Evolutionary conservation across 2,329 filamentous ascomycete genomes (phyloP).

Genomic region (Colletotrichum echinochloae): DNA sequence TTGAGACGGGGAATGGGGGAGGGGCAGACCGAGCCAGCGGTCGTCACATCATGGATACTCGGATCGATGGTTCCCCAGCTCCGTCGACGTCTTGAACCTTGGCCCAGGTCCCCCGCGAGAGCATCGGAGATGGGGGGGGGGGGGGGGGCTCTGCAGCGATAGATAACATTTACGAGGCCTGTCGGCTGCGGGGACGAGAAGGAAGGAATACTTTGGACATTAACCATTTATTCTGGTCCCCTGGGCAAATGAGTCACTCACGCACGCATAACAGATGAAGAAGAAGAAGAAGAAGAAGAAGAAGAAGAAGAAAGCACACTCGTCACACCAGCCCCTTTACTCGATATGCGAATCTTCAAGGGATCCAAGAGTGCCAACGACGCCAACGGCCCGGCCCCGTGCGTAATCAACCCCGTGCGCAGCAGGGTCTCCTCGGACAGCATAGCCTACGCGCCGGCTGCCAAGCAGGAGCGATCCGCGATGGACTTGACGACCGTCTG

Average conservation of each 20-base stretch:
- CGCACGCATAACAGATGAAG: background rate
- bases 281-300: no score
- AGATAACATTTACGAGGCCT: background rate
- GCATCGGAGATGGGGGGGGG: conserved; percentile 3
- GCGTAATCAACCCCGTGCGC: background rate
- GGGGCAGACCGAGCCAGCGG: background rate
- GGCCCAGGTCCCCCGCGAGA: background rate
- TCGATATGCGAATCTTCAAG: conserved; percentile 4
- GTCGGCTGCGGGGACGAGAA: background rate
- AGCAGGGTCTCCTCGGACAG: background rate
- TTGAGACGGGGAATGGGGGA: background rate
- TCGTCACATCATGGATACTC: background rate
- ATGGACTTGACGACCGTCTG: background rate
- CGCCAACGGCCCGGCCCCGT: background rate
- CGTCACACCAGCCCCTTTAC: background rate
- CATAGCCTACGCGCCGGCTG: background rate
- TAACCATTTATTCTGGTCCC: background rate
- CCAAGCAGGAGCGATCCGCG: background rate
- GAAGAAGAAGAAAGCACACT: background rate
- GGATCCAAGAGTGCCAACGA: background rate
- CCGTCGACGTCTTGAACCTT: background rate
- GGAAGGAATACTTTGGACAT: background rate
- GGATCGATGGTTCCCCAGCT: background rate
- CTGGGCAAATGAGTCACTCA: background rate
- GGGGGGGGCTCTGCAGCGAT: no score